Evolutionary conservation across 345 rosid genomes (phyloP), one percentile per base, ranked within the genome.

Genomic region (Brassica juncea): DNA sequence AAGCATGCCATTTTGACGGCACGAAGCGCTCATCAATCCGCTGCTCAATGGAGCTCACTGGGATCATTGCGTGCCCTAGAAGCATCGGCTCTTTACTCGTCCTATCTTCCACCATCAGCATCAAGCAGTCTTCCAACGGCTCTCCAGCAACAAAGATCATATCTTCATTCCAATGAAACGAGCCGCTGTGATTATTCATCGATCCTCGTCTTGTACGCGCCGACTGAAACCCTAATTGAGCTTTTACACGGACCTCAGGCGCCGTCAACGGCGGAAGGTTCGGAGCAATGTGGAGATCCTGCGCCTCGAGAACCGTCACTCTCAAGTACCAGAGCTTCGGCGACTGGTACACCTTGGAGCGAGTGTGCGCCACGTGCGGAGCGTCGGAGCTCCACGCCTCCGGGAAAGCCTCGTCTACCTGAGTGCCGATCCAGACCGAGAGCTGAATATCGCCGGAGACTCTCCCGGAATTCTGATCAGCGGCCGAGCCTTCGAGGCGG

Each of bases 311-410:
- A 35, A 95, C 89, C 9, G 94, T 89, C 42, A 88, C 88, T 61
- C 99, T 86, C 82, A 95, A 76, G 63, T 95, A 95, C 99, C 99
- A 95, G 2, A 95, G 87, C 85, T 90, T 95, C 0, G 98, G 99
- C 1, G 99, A 95, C 64, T 95, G 97, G 62, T 95, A 95, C 0
- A 95, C 99, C 81, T 95, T 95, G 0, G 99, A 91, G 14, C 99
- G 90, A 19, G 96, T 90, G 72, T 95, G 93, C 10, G 94, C 88
- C 57, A 93, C 94, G 72, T 84, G 80, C 4, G 99, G 98, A 14
- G 89, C 98, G 58, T 91, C 98, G 4, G 98, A 90, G 82, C 89
- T 85, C 93, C 93, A 87, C 0, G 98, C 96, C 82, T 95, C 99
- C 1, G 98, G 92, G 66, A 95, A 95, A 3, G 98, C 99, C 19